Conservation (phyloP, 1,284 basidiomycete genomes). For the Tilletia walkeri region DNA sequence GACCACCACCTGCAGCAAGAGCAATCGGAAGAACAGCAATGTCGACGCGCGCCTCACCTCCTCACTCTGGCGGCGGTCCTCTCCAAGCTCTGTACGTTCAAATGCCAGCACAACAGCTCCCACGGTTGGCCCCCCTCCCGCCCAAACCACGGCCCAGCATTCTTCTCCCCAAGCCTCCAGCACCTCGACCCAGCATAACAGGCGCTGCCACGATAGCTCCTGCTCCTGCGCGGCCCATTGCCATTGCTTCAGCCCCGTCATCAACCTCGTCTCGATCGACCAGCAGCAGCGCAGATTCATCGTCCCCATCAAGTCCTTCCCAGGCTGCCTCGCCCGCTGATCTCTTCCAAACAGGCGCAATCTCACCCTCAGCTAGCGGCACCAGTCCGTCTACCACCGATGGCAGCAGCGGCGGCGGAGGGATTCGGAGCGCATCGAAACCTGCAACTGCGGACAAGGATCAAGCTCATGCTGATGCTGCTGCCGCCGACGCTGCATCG, state of each 20-base stretch:
- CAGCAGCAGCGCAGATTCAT: too few relatives aligned
- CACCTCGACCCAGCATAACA: neutral
- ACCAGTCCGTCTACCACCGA: neutral
- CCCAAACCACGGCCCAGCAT: constrained; percentile 9
- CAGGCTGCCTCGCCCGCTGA: too few relatives aligned
- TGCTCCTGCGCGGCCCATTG: neutral
- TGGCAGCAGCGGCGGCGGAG: too few relatives aligned
- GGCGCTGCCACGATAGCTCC: neutral
- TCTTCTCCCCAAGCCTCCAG: neutral
- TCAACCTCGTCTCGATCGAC: too few relatives aligned
- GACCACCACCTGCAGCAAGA: too few relatives aligned
- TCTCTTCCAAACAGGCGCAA: too few relatives aligned
- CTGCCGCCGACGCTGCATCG: neutral
- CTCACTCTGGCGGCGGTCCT: neutral
- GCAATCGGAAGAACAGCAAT: too few relatives aligned
- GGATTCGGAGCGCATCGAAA: too few relatives aligned
- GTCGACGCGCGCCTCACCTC: too few relatives aligned
- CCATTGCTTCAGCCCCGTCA: neutral
- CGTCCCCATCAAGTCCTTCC: too few relatives aligned
- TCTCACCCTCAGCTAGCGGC: neutral
- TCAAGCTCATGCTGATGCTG: too few relatives aligned
- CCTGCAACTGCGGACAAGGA: too few relatives aligned
- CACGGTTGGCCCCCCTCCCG: neutral
- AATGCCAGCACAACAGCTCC: neutral
- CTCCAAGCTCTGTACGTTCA: neutral